A percentile compares a stretch with the other conserved stretches of the same genome.
Conservation (phyloP, 148 eudicot genomes). For the Cornus kousa region DNA sequence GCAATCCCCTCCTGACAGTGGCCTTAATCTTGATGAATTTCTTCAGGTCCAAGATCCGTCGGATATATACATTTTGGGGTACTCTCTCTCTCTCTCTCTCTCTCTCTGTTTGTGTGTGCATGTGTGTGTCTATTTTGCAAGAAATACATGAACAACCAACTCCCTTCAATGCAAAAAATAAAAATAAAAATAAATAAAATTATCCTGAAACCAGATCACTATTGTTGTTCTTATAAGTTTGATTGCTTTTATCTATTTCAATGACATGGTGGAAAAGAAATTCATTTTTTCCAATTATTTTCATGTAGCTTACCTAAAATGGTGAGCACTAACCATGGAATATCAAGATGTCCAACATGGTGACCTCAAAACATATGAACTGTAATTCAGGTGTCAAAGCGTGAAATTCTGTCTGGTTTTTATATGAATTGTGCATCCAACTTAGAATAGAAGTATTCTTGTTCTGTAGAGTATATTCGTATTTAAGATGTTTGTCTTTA, state of each 20-base stretch:
- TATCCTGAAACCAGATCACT: neutral
- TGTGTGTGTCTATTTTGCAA: neutral
- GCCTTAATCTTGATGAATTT: slow-evolving; percentile 55
- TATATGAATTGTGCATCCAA: neutral
- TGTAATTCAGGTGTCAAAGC: no score
- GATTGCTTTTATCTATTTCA: neutral
- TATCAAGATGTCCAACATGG: no score
- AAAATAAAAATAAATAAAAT: no score
- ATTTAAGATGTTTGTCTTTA: neutral
- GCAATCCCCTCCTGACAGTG: slow-evolving; percentile 38
- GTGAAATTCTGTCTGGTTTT: no score
- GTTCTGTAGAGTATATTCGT: neutral
- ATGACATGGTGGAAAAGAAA: neutral
- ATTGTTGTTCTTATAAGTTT: neutral
- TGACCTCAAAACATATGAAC: no score
- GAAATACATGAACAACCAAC: neutral
- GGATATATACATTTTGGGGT: slow-evolving; percentile 72
- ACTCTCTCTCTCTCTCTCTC: slow-evolving; percentile 16
- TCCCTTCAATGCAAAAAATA: no score
- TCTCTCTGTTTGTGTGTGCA: neutral
- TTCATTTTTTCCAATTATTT: neutral
- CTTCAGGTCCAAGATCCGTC: slow-evolving; percentile 47
- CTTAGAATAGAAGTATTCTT: neutral
- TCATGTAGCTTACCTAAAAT: neutral
- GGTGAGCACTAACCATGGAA: no score